A percentile compares a stretch with the other conserved stretches of the same genome.
Evolutionary conservation across 306 rosid genomes (phyloP).

Genomic region (Luffa acutangula): DNA sequence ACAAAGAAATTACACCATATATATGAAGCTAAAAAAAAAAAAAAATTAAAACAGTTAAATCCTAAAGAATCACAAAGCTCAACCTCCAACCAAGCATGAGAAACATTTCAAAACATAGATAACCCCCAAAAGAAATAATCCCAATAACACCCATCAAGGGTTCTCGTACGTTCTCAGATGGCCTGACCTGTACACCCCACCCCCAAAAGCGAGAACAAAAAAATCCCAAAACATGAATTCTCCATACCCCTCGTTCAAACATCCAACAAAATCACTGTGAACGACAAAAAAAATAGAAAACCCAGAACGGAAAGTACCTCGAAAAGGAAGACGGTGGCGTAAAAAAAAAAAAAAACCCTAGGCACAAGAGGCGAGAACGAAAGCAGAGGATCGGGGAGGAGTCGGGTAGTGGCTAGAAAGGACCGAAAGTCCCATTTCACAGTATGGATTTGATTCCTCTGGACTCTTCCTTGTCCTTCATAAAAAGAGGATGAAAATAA

Average conservation of each 20-base stretch:
- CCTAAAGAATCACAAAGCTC: not conserved
- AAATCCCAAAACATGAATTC: not conserved
- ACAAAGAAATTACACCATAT: not conserved
- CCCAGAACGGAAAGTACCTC: not conserved
- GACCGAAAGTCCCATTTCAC: conserved; percentile 2
- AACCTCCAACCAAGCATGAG: not conserved
- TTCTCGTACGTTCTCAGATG: not conserved
- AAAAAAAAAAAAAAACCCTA: not conserved
- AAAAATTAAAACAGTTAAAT: not conserved
- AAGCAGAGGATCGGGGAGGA: conserved; percentile 1
- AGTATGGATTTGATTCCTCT: not conserved
- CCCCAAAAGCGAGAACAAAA: not conserved
- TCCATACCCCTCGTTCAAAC: not conserved
- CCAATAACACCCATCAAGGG: not conserved
- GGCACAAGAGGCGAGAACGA: not conserved
- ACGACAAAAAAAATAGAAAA: not conserved
- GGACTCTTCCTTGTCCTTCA: conserved; percentile 10
- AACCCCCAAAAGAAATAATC: not conserved
- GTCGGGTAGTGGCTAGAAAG: not conserved
- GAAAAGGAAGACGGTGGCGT: not conserved
- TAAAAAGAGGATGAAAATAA: conserved; percentile 2
- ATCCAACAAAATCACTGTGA: not conserved
- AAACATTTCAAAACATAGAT: not conserved
- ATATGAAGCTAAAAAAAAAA: not conserved
- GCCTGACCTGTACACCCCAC: not conserved